Base-by-base conservation (phyloP, 1,284 basidiomycete species). In the Ceratobasidium sp. region DNA sequence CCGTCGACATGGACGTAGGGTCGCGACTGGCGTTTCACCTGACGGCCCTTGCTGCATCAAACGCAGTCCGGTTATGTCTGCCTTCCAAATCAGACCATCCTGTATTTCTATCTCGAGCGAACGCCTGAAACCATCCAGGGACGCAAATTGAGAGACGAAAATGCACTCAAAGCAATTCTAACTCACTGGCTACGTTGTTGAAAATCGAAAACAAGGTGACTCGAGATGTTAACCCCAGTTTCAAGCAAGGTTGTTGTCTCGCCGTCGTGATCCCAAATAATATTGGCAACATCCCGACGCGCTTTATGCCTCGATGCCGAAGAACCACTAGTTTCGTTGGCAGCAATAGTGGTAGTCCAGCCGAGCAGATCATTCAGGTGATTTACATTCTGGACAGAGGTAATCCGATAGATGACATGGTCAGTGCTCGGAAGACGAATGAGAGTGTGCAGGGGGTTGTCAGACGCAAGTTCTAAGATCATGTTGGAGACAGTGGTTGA, bases 111-210 rank as follows among this genome's bases (percentile, higher is more conserved):
- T 73, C 54, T 73, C 71, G 6, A 73, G 59, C 41, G 71, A 60
- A 41, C 71, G 71, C 27, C 71, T 73, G 50, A 19, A 41, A 45
- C 33, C 19, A 56, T 59, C 41, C 31, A 31, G 45, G 44, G 62
- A 47, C 15, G 19, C 15, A 9, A 50, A 45, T 14, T 9, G 11
- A 2, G 36, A 24, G 22, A 22, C n/a, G 7, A 45, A 44, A 63
- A 27, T 1, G 24, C 15, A 17, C 50, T 7, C 19, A n/a, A 24
- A 57, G 3, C 3, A 17, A 24, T 19, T 17, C 31, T 1, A n/a
- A 64, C 71, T 54, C 36, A 73, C 71, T 73, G 71, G 60, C 71
- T 73, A 53, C 71, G 71, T 33, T 73, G 48, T 29, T 73, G 71
- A 27, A 63, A 73, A 22, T 73, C 71, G 50, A 73, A 73, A 8